These are phyloP conservation scores for Xylaria sp. DNA, from an alignment of 2,329 filamentous ascomycete genomes.

Conservation along the genomic window DNA sequence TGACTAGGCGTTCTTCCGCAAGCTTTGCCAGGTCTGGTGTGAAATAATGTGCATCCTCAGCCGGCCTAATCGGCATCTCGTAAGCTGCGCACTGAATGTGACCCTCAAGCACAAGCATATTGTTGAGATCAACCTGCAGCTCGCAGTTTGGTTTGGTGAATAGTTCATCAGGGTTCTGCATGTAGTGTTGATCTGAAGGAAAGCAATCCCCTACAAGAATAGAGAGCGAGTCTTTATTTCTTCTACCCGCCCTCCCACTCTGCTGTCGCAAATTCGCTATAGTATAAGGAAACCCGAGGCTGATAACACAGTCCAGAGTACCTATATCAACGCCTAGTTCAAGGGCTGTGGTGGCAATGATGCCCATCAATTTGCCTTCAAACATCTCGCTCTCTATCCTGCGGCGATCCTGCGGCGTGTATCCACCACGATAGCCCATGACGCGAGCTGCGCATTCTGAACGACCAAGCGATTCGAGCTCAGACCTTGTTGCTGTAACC, in stretches of 20 bases:
- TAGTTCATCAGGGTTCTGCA: constrained; percentile 94
- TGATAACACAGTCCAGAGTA: constrained; percentile 90
- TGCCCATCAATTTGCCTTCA: constrained; percentile 89
- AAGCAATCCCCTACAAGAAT: constrained; percentile 90
- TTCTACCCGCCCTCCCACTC: constrained; percentile 88
- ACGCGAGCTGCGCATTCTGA: constrained; percentile 81
- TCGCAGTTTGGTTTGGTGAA: constrained; percentile 91
- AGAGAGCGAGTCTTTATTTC: constrained; percentile 93
- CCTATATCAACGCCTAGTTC: constrained; percentile 97
- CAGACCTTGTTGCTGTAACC: constrained; percentile 80
- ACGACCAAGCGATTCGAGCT: constrained; percentile 78
- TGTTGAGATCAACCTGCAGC: constrained; percentile 90
- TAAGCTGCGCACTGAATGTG: constrained; percentile 95
- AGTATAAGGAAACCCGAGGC: constrained; percentile 93
- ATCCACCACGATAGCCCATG: constrained; percentile 96
- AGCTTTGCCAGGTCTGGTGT: constrained; percentile 77
- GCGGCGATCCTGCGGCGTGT: constrained; percentile 89
- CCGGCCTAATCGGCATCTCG: constrained; percentile 90
- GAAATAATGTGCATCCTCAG: constrained; percentile 82
- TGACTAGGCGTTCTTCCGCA: constrained; percentile 77
- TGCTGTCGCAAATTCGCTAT: constrained; percentile 96
- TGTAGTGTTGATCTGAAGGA: constrained; percentile 93
- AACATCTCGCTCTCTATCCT: constrained; percentile 97
- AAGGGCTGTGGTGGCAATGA: constrained; percentile 91
- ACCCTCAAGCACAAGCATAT: constrained; percentile 90